Evolutionary conservation across 1,284 basidiomycete genomes (phyloP), one percentile per base, ranked within the genome.

Genomic region (Pseudomicrostroma phylloplanum): DNA sequence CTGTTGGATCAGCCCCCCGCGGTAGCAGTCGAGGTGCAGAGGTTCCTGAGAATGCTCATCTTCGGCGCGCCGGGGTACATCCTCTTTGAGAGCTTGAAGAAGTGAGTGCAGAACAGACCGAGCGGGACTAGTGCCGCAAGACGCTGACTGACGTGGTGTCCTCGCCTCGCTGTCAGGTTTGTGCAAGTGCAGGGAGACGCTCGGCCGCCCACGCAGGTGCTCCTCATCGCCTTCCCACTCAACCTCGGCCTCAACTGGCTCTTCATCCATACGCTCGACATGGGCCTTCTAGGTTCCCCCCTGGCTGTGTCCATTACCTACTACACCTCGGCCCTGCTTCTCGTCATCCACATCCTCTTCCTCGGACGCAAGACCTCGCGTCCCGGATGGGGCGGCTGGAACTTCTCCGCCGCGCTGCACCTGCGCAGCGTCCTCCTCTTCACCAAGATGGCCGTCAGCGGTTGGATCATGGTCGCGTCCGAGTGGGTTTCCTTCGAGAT

Each of bases 401-500:
- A 58, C 80, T 41, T 85, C 87, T 0, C 81, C 87, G 58, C 86
- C 85, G 1, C 89, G 87, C 70, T 88, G 87, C 86, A 72, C 88
- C 2, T 85, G 83, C 73, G 76, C 21, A 83, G 84, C 66, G 87
- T 85, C 67, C 65, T 80, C 40, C 71, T 71, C 15, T 88, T 89
- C 74, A 81, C 88, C 21, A 83, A 82, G 63, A 82, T 89, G 51
- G 87, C 87, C 0, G 68, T 89, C 23, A 87, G 88, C 0, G 88
- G 88, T 0, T 87, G 89, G 48, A 70, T 88, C 25, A 89, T 89
- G 87, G 84, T 89, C 39, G 88, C 86, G 25, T 88, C 88, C 2
- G 88, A 89, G 80, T 89, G 88, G 88, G 88, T 86, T 53, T 88
- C 88, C 0, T 89, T 89, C 67, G 88, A 89, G 73, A 88, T 89